Percentiles rank a stretch among this genome's conserved stretches.
phyloP scores from a whole-genome alignment of 371 early-diverging fungal species.

The Mucor indicus region DNA sequence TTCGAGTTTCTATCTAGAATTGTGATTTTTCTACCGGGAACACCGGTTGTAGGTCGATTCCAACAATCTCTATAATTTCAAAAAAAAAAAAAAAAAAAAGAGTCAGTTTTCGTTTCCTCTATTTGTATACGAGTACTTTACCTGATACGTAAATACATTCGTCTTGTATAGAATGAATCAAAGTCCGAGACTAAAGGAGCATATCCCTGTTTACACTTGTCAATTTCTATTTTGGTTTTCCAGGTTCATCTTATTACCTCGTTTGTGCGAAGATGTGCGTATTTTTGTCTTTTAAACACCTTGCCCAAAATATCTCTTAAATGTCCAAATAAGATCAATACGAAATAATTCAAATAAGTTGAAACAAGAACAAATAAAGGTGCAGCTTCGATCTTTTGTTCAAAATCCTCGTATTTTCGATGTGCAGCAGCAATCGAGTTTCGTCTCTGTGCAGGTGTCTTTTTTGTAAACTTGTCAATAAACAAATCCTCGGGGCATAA shows the following conservation, averaged over 20 bases:
- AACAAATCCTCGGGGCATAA: slow-evolving; percentile 16
- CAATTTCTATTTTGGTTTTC: neutral
- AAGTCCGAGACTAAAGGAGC: slow-evolving; percentile 93
- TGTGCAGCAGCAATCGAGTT: slow-evolving; percentile 49
- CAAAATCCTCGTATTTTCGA: slow-evolving; percentile 40
- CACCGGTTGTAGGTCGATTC: slow-evolving; percentile 27
- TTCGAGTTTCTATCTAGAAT: slow-evolving; percentile 28
- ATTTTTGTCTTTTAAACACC: slow-evolving; percentile 66
- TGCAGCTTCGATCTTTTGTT: slow-evolving; percentile 50
- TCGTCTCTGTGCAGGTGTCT: slow-evolving; percentile 45
- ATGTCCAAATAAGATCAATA: slow-evolving; percentile 94
- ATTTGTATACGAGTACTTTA: slow-evolving; percentile 64
- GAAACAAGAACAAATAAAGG: slow-evolving; percentile 81
- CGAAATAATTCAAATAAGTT: slow-evolving; percentile 94
- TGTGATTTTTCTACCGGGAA: slow-evolving; percentile 22
- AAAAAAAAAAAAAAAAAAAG: slow-evolving; percentile 21
- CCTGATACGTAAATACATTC: slow-evolving; percentile 91
- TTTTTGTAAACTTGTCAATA: slow-evolving; percentile 2
- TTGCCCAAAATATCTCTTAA: slow-evolving; percentile 87
- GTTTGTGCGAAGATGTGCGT: slow-evolving; percentile 66
- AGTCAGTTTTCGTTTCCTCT: neutral
- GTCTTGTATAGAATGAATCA: slow-evolving; percentile 97
- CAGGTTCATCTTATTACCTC: slow-evolving; percentile 50
- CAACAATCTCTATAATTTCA: slow-evolving; percentile 69
- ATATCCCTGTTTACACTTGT: slow-evolving; percentile 55